Evolutionary conservation across 2,329 filamentous ascomycete genomes (phyloP).

Genomic region (Lachnellula subtilissima): DNA sequence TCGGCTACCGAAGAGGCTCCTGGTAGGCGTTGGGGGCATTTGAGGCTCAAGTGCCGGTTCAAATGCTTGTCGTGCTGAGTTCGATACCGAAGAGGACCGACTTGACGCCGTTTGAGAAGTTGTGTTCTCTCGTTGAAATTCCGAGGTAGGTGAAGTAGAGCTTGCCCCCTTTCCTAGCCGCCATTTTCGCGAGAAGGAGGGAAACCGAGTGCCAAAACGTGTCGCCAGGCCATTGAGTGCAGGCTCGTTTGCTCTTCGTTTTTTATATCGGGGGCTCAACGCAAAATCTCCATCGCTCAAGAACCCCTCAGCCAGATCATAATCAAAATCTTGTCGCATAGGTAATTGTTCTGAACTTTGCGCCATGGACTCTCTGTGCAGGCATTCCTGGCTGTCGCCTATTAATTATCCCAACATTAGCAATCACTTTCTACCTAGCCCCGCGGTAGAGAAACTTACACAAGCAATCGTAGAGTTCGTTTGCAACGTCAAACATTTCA

Average conservation of each 20-base stretch:
- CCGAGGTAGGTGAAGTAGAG: conserved; percentile 19
- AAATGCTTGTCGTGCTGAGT: conserved; percentile 44
- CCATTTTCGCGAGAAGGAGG: conserved; percentile 51
- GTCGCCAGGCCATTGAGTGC: conserved; percentile 58
- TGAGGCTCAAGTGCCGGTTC: conserved; percentile 46
- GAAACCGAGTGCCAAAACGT: conserved; percentile 57
- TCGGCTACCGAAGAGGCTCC: conserved; percentile 56
- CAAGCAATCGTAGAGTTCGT: conserved; percentile 61
- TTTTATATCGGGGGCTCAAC: conserved; percentile 46
- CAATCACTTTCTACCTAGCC: conserved; percentile 11
- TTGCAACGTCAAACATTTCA: conserved; percentile 44
- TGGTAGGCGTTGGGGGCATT: conserved; percentile 56
- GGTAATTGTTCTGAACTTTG: conserved; percentile 33
- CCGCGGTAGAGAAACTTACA: conserved; percentile 53
- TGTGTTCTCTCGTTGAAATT: conserved; percentile 22
- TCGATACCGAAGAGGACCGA: conserved; percentile 72
- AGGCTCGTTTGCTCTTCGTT: conserved; percentile 54
- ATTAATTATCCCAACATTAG: conserved; percentile 23
- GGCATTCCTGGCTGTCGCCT: conserved; percentile 58
- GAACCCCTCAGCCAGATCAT: conserved; percentile 58
- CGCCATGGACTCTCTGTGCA: conserved; percentile 43
- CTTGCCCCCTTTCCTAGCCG: conserved; percentile 42
- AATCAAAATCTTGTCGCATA: conserved; percentile 51
- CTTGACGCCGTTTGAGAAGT: conserved; percentile 63
- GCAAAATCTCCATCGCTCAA: conserved; percentile 59